phyloP scores from a whole-genome alignment of 2,329 filamentous ascomycete species.

The Cryphonectria nitschkei region DNA sequence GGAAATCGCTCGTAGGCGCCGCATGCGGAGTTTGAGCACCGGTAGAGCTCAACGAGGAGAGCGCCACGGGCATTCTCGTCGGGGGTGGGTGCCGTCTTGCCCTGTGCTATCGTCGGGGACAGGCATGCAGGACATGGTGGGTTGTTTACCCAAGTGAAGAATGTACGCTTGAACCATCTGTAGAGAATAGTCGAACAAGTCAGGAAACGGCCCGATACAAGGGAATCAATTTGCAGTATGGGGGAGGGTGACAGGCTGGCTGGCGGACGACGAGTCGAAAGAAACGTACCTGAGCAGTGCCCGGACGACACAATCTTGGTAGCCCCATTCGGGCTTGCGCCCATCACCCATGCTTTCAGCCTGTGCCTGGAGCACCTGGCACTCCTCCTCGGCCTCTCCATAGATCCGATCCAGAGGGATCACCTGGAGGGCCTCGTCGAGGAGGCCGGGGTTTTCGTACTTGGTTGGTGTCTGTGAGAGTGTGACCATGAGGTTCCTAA shows the following conservation, averaged over 20 bases:
- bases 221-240: too few relatives aligned
- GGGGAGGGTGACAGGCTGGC: too few relatives aligned
- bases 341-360: conserved; percentile 85
- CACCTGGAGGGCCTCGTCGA: conserved; percentile 86
- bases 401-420: conserved; percentile 93
- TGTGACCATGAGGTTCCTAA: conserved; percentile 80
- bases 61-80: conserved; percentile 91
- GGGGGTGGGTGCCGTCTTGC: conserved; percentile 81
- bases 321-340: conserved; percentile 86
- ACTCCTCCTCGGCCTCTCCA: conserved; percentile 90
- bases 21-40: conserved; percentile 78
- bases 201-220: not conserved
- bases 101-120: conserved; percentile 80
- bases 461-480: conserved; percentile 87
- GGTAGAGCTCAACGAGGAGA: conserved; percentile 84
- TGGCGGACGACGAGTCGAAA: not conserved
- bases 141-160: conserved; percentile 97
- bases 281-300: conserved; percentile 74
- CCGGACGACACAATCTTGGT: conserved; percentile 94
- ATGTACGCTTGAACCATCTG: conserved; percentile 93
- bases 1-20: conserved; percentile 86
- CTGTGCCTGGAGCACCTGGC: conserved; percentile 82
- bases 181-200: conserved; percentile 16
- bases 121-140: conserved; percentile 82
- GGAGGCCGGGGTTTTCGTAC: conserved; percentile 92